These are phyloP conservation scores for Kregervanrija fluxuum DNA, from an alignment of 805 yeast genomes.

Conservation along the genomic window DNA sequence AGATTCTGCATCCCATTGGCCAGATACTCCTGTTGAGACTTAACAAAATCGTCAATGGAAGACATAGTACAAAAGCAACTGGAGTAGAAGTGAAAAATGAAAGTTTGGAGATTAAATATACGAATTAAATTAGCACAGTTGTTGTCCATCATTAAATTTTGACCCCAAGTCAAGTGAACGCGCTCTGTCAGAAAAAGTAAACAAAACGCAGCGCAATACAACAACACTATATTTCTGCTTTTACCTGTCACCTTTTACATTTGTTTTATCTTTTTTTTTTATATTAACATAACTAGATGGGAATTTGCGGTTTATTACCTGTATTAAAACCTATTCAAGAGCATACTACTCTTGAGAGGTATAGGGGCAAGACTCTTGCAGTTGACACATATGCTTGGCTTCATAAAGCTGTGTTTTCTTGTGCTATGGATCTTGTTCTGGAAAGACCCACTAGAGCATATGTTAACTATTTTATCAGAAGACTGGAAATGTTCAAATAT, in stretches of 20 bases:
- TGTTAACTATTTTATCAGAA: constrained; percentile 59
- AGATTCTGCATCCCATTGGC: constrained; percentile 12
- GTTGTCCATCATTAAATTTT: too few relatives aligned
- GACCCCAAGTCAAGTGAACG: background rate
- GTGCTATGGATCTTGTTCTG: constrained; percentile 75
- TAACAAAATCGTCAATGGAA: background rate
- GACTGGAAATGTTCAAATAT: constrained; percentile 55
- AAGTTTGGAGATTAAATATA: too few relatives aligned
- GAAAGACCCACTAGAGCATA: constrained; percentile 67
- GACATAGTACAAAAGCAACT: constrained; percentile 1
- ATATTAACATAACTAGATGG: constrained; percentile 43
- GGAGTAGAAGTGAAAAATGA: too few relatives aligned
- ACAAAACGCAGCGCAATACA: background rate
- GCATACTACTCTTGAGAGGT: constrained; percentile 47
- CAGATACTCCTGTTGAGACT: constrained; percentile 9
- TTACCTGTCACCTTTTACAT: background rate
- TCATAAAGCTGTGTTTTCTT: constrained; percentile 75
- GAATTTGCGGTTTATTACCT: constrained; percentile 78
- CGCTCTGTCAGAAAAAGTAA: background rate
- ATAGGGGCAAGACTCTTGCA: constrained; percentile 71
- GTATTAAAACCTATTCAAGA: constrained; percentile 68
- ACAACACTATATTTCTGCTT: background rate
- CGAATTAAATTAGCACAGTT: too few relatives aligned
- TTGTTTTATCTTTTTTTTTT: background rate
- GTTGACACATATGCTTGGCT: constrained; percentile 98